These are phyloP conservation scores for Colletotrichum costaricense DNA, from an alignment of 2,329 filamentous ascomycete genomes.

Conservation along the genomic window DNA sequence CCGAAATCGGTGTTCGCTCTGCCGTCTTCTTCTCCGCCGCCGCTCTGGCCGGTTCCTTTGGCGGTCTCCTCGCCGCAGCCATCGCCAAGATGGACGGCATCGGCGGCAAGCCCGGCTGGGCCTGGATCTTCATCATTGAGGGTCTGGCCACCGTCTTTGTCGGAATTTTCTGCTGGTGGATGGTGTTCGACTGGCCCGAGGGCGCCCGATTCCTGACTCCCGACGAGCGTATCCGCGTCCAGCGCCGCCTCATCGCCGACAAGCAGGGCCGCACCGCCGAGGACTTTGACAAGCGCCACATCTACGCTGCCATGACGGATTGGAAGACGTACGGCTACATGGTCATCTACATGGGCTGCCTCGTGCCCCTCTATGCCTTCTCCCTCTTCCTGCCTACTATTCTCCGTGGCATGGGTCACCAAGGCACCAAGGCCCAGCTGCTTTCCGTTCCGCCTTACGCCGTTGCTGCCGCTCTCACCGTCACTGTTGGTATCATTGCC, in stretches of 20 bases:
- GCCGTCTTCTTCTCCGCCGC: slow-evolving; percentile 86
- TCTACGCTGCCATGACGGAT: slow-evolving; percentile 77
- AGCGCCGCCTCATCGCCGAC: slow-evolving; percentile 75
- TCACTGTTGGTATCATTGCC: slow-evolving; percentile 71
- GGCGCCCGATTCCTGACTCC: slow-evolving; percentile 75
- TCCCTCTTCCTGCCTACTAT: slow-evolving; percentile 70
- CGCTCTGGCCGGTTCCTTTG: slow-evolving; percentile 79
- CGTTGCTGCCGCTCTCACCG: slow-evolving; percentile 70
- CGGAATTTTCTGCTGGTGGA: slow-evolving; percentile 74
- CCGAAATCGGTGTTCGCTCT: slow-evolving; percentile 78
- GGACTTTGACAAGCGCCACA: slow-evolving; percentile 75
- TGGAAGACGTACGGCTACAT: slow-evolving; percentile 76
- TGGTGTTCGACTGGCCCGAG: slow-evolving; percentile 84
- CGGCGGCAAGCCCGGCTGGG: slow-evolving; percentile 64
- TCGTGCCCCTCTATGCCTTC: slow-evolving; percentile 63
- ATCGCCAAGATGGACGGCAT: slow-evolving; percentile 75
- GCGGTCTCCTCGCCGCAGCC: slow-evolving; percentile 75
- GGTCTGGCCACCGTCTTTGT: slow-evolving; percentile 75
- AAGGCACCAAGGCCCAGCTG: slow-evolving; percentile 58
- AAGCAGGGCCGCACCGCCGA: slow-evolving; percentile 78
- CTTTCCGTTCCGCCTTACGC: slow-evolving; percentile 70
- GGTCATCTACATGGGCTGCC: slow-evolving; percentile 60
- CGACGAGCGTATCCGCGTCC: slow-evolving; percentile 74
- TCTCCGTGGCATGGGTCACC: slow-evolving; percentile 49
- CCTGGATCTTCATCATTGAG: slow-evolving; percentile 74